Base-by-base conservation (phyloP, 768 basidiomycete species). In the Lactarius indigo region DNA sequence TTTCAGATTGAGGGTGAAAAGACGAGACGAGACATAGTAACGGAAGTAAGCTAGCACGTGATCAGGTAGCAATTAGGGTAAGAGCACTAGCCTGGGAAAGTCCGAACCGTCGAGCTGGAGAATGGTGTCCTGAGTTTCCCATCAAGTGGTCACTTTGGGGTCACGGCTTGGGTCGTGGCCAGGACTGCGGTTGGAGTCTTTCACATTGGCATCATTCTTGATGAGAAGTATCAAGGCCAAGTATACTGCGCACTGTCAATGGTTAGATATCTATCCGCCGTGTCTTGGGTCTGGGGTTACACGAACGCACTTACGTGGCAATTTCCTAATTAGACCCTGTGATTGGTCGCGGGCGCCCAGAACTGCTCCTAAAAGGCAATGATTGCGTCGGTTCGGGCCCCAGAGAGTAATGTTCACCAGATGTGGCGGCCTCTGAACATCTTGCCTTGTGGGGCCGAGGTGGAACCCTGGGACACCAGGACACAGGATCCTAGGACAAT, bases 1-100 rank as follows among this genome's bases (percentile, higher is more conserved):
- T 59, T 65, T 64, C 57, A 64, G 54, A 61, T 54, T 57, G 54
- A 12, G 66, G 62, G 58, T 35, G 50, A 20, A n/a, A 28, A 44
- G 39, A n/a, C 39, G 31, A 17, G 44, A 57, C 20, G 31, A 17
- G 44, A 57, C 20, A 23, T 30, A 26, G 54, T n/a, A 41, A 37
- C 54, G 33, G 33, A 20, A n/a, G 5, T 13, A 20, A 5, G 3
- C 0, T 10, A 8, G 35, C 66, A 64, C 62, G 66, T 68, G 66
- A 64, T 39, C 42, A 26, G 13, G 15, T 13, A 9, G 18, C 56
- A n/a, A 42, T 12, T 13, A 42, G 28, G 6, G 37, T 31, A 3
- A 26, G 20, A 17, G 54, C 33, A 28, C 41, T 20, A 59, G 2
- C 35, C 33, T 17, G 12, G 44, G 50, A 52, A 28, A 50, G 28